Evolutionary conservation across 306 rosid species (phyloP).

Genomic region (Pueraria montana): DNA sequence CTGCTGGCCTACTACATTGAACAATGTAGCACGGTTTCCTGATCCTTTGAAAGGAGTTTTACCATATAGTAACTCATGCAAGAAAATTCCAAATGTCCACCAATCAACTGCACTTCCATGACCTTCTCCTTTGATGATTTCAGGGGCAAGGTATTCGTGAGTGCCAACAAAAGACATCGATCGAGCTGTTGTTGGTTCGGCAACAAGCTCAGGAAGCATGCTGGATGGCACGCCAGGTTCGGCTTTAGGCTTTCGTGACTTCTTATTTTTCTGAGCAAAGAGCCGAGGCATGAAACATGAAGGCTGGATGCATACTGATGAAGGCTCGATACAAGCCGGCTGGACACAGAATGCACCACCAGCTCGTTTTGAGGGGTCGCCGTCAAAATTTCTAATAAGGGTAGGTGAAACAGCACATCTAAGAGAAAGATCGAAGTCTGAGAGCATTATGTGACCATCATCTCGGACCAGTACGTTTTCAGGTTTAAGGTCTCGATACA

Average conservation of each 20-base stretch:
- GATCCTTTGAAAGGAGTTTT: slow-evolving; percentile 73
- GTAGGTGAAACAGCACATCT: slow-evolving; percentile 58
- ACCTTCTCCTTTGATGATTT: slow-evolving; percentile 67
- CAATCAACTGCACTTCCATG: slow-evolving; percentile 74
- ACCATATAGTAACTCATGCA: slow-evolving; percentile 61
- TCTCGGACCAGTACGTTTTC: slow-evolving; percentile 66
- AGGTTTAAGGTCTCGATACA: slow-evolving; percentile 62
- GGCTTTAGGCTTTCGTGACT: slow-evolving; percentile 50
- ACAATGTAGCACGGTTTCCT: slow-evolving; percentile 93
- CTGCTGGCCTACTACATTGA: slow-evolving; percentile 96
- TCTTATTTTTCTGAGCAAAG: slow-evolving; percentile 53
- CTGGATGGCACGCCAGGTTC: slow-evolving; percentile 47
- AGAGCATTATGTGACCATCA: slow-evolving; percentile 72
- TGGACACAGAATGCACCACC: slow-evolving; percentile 60
- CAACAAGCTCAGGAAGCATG: slow-evolving; percentile 65
- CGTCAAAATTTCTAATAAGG: slow-evolving; percentile 45
- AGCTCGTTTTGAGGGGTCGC: slow-evolving; percentile 52
- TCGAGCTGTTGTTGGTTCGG: slow-evolving; percentile 64
- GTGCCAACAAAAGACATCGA: slow-evolving; percentile 70
- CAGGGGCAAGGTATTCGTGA: slow-evolving; percentile 68
- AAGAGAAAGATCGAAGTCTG: slow-evolving; percentile 61
- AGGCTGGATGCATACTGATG: slow-evolving; percentile 69
- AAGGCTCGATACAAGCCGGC: slow-evolving; percentile 57
- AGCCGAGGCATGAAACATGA: slow-evolving; percentile 58
- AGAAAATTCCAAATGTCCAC: slow-evolving; percentile 72